Evolutionary conservation across 1,284 basidiomycete species (phyloP).

Genomic region (Pascua sp.): DNA sequence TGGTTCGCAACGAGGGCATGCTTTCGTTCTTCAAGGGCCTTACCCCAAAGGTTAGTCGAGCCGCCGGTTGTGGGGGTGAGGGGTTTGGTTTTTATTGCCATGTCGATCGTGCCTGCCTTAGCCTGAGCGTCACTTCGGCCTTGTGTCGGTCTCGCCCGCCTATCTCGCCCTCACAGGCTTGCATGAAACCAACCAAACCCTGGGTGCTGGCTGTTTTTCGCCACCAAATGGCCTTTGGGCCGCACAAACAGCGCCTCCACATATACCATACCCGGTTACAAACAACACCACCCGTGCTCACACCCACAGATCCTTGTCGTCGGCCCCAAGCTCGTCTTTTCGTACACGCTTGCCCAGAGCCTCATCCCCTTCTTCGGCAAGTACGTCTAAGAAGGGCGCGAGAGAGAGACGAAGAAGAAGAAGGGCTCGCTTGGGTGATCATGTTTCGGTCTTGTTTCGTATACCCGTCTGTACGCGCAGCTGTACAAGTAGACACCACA

Average conservation of each 20-base stretch:
- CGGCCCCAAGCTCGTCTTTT: conserved; percentile 96
- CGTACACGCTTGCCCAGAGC: conserved; percentile 93
- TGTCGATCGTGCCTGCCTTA: too few relatives aligned
- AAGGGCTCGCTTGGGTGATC: neutral
- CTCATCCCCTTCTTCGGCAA: conserved; percentile 91
- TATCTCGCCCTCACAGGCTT: neutral
- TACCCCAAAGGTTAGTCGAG: conserved; percentile 73
- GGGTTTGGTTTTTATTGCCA: neutral
- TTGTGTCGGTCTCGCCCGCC: neutral
- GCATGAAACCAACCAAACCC: neutral
- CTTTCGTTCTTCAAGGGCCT: conserved; percentile 94
- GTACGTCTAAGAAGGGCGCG: conserved; percentile 54
- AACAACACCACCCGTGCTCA: neutral
- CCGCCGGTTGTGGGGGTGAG: neutral
- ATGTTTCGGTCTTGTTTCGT: conserved; percentile 3
- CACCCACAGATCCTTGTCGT: conserved; percentile 78
- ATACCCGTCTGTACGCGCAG: conserved; percentile 1
- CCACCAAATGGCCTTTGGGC: too few relatives aligned
- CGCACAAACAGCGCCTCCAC: too few relatives aligned
- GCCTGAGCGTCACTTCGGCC: neutral
- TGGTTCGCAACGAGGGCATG: conserved; percentile 80
- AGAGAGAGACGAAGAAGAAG: neutral
- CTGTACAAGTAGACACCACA: too few relatives aligned
- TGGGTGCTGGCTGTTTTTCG: too few relatives aligned
- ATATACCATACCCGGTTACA: neutral